These are phyloP conservation scores for Hemileia vastatrix DNA, from an alignment of 1,284 basidiomycete species.

Conservation along the genomic window DNA sequence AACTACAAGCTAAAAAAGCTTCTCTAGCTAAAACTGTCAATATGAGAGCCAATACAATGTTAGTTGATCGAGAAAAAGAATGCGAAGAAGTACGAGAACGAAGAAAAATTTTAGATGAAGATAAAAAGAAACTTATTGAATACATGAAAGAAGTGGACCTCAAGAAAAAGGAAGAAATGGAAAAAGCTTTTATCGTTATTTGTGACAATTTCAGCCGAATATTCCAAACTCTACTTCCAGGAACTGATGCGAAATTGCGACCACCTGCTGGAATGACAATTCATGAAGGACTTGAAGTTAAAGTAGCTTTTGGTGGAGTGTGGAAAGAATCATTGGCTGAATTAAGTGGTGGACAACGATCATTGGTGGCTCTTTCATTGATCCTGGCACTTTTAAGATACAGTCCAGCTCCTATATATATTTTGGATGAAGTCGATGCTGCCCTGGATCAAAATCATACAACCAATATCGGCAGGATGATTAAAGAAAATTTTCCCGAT, in stretches of 20 bases:
- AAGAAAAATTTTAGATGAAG: no score
- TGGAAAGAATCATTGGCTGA: conserved; percentile 98
- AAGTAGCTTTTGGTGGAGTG: conserved; percentile 81
- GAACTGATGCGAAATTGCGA: conserved; percentile 89
- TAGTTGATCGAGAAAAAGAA: no score
- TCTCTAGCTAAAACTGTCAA: no score
- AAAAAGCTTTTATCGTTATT: conserved; percentile 55
- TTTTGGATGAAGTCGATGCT: conserved; percentile 97
- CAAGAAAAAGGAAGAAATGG: conserved; percentile 84
- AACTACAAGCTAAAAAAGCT: no score
- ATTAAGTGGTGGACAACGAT: conserved; percentile 89
- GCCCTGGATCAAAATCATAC: no score
- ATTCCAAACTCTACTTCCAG: conserved; percentile 86
- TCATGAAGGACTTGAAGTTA: conserved; percentile 93
- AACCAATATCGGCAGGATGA: no score
- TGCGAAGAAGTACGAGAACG: no score
- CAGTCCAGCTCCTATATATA: conserved; percentile 99
- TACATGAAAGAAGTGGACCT: conserved; percentile 94
- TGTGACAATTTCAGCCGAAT: conserved; percentile 85
- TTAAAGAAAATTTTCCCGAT: no score
- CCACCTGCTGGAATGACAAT: conserved; percentile 87
- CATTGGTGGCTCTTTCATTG: conserved; percentile 87
- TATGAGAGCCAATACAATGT: no score
- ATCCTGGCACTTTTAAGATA: conserved; percentile 98
- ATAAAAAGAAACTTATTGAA: no score